Evolutionary conservation across 2,329 filamentous ascomycete genomes (phyloP).

Genomic region (Dactylellina drechsleri): DNA sequence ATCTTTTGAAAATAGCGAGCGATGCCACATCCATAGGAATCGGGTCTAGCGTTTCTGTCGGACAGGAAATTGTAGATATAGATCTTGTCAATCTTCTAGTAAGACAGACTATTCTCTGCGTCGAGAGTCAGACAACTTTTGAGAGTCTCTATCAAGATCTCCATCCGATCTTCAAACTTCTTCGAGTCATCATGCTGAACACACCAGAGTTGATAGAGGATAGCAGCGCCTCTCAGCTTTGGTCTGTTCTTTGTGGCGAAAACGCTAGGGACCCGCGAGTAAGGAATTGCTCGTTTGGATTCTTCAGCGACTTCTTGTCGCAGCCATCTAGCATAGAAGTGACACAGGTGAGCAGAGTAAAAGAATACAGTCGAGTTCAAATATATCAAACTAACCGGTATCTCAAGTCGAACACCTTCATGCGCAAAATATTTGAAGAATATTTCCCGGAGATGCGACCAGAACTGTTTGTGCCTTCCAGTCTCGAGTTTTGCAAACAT

Average conservation of each 20-base stretch:
- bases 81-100: conserved; percentile 49
- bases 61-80: conserved; percentile 46
- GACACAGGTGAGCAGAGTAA: conserved; percentile 34
- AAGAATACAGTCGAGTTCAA: too few relatives aligned
- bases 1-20: conserved; percentile 10
- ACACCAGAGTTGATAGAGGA: conserved; percentile 49
- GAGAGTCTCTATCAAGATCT: conserved; percentile 51
- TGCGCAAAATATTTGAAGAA: conserved; percentile 53
- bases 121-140: conserved; percentile 46
- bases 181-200: conserved; percentile 46
- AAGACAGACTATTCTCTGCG: conserved; percentile 37
- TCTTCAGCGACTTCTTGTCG: conserved; percentile 50
- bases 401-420: conserved; percentile 43
- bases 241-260: conserved; percentile 45
- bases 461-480: conserved; percentile 56
- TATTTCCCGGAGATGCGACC: conserved; percentile 57
- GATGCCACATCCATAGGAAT: conserved; percentile 5
- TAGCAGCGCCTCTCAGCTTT: conserved; percentile 32
- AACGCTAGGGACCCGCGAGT: conserved; percentile 40
- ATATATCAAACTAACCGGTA: too few relatives aligned
- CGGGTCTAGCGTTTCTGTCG: conserved; percentile 20
- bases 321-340: conserved; percentile 46
- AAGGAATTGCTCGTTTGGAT: conserved; percentile 48
- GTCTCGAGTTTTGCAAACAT: conserved; percentile 57
- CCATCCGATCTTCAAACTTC: conserved; percentile 50